Evolutionary conservation across 495 filamentous ascomycete genomes (phyloP).

Genomic region (Neurospora sp.): DNA sequence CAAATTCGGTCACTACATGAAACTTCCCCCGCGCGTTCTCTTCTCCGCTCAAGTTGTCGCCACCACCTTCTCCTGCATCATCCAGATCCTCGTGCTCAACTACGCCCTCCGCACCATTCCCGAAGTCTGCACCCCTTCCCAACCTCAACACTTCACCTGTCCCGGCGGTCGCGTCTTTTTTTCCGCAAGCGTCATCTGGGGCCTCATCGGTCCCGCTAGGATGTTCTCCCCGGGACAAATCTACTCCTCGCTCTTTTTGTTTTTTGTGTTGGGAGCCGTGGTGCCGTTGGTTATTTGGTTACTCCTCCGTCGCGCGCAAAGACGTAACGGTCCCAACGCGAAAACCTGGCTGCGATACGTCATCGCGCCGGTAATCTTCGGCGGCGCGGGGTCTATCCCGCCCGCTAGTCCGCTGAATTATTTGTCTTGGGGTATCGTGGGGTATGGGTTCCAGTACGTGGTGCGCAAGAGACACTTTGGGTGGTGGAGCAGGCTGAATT

Average conservation of each 20-base stretch:
- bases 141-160: constrained; percentile 56
- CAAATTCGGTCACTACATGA: constrained; percentile 62
- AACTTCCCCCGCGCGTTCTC: constrained; percentile 56
- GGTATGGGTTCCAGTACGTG: constrained; percentile 53
- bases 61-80: constrained; percentile 54
- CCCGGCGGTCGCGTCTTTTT: constrained; percentile 61
- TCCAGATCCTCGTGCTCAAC: constrained; percentile 56
- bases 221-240: constrained; percentile 61
- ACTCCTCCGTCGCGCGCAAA: constrained; percentile 23
- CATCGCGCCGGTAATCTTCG: constrained; percentile 60
- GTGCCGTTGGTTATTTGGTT: constrained; percentile 48
- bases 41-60: constrained; percentile 61
- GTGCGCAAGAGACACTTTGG: constrained; percentile 46
- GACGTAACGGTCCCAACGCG: constrained; percentile 35
- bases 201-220: constrained; percentile 54
- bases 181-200: constrained; percentile 60
- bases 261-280: constrained; percentile 52
- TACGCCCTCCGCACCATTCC: constrained; percentile 54
- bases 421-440: constrained; percentile 57
- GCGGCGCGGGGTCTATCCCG: constrained; percentile 52
- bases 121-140: constrained; percentile 49
- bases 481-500: constrained; percentile 62
- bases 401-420: constrained; percentile 62
- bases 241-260: constrained; percentile 54
- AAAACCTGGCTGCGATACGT: constrained; percentile 43